Evolutionary conservation across 129 eudicot species (phyloP).

Genomic region (Centella asiatica): DNA sequence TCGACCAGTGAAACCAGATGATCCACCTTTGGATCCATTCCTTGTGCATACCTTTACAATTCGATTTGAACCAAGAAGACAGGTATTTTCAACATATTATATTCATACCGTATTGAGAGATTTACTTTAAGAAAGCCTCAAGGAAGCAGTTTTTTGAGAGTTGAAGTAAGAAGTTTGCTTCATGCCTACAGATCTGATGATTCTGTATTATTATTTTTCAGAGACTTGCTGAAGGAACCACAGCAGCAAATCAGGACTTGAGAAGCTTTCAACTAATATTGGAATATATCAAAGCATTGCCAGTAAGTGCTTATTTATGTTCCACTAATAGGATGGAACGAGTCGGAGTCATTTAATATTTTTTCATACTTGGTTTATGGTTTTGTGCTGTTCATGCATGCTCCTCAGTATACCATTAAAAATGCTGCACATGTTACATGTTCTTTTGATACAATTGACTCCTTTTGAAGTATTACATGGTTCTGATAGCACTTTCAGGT

Average conservation of each 20-base stretch:
- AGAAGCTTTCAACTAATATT: conserved; percentile 82
- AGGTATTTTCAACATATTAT: conserved; percentile 42
- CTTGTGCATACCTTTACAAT: conserved; percentile 87
- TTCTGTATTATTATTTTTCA: conserved; percentile 15
- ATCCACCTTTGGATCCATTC: conserved; percentile 96
- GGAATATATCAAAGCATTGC: conserved; percentile 95
- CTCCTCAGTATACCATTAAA: too few species aligned
- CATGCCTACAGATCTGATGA: conserved; percentile 12
- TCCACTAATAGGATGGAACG: neutral
- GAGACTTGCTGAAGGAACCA: conserved; percentile 65
- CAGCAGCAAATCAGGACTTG: conserved; percentile 62
- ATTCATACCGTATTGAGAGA: too few species aligned
- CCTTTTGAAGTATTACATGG: too few species aligned
- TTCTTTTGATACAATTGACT: too few species aligned
- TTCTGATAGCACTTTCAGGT: too few species aligned
- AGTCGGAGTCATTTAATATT: neutral
- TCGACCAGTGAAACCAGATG: conserved; percentile 87
- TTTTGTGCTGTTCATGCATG: too few species aligned
- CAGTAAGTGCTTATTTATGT: conserved; percentile 42
- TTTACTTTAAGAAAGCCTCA: too few species aligned
- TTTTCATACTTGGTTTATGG: neutral
- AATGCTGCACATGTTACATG: too few species aligned
- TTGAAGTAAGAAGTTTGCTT: neutral
- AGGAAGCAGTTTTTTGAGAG: too few species aligned
- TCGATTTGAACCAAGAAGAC: conserved; percentile 92